Base-by-base conservation (phyloP, 2,329 filamentous ascomycete genomes). In the Curvularia verruculosa region DNA sequence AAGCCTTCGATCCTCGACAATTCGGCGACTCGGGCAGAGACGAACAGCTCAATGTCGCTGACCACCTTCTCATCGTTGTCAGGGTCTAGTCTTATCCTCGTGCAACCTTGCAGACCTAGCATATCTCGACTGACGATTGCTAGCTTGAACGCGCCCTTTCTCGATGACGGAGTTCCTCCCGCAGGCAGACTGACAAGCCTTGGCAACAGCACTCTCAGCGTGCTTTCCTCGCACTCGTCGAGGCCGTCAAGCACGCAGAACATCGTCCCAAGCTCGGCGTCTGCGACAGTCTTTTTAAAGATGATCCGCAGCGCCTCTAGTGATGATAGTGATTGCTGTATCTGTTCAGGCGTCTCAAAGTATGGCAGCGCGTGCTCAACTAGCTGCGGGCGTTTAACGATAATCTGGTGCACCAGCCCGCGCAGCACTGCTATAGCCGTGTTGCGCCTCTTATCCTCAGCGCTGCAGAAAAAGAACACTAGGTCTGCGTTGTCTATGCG, bases 21-120 rank as follows among this genome's bases (percentile, higher is more conserved):
- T 36, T 62, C 55, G 34, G 61, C 54, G n/a, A 72, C 62, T 59
- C 61, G 65, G n/a, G 37, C 36, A 3, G 58, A 34, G 8, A 75
- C 67, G 50, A 73, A 72, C 31, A 31, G 45, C 18, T 65, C 31
- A 57, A 75, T 69, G 49, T 73, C 71, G 13, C 40, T 46, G 12
- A 56, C 54, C 5, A 68, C 49, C 21, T 57, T 53, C 13, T 46
- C 58, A 9, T 69, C 56, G 40, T 63, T 53, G 29, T 70, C 61
- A 21, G 66, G 45, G 53, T 74, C 71, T 34, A 74, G 55, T 21
- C 49, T 56, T 15, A 75, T 60, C n/a, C 29, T 34, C 5, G 45
- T 34, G 19, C 28, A 34, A 21, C 37, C 37, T 31, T 26, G 52
- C 23, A 66, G 56, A 5, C 56, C 50, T 29, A 24, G 43, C 18